Percentiles rank a stretch among this genome's conserved stretches.
These are phyloP conservation scores for Mycena vulgaris DNA, from an alignment of 768 basidiomycete species.

Conservation along the genomic window DNA sequence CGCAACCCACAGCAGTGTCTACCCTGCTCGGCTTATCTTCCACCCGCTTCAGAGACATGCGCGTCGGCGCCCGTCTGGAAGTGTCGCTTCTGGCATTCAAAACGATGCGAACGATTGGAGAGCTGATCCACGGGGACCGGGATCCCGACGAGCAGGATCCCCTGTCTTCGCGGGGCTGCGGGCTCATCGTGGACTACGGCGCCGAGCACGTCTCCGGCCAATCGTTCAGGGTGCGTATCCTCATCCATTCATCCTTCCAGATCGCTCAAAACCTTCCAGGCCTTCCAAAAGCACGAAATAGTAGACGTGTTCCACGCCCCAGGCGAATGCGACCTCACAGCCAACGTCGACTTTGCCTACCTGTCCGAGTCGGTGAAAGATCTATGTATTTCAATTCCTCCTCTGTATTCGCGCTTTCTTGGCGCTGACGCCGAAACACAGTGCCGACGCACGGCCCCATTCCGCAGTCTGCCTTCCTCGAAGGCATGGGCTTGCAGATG, in stretches of 20 bases:
- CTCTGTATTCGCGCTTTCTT: not conserved
- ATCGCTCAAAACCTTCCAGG: conserved; percentile 62
- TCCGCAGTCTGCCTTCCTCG: conserved; percentile 83
- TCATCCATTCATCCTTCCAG: not conserved
- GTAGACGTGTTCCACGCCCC: conserved; percentile 89
- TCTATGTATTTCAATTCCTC: conserved; percentile 63
- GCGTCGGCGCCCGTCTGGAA: conserved; percentile 83
- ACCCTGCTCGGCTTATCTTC: conserved; percentile 76
- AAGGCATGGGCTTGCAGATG: conserved; percentile 79
- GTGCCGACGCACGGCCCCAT: conserved; percentile 76
- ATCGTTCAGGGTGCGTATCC: conserved; percentile 82
- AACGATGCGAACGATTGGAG: conserved; percentile 77
- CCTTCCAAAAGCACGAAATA: conserved; percentile 89
- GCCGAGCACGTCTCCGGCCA: conserved; percentile 75
- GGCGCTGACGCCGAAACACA: conserved; percentile 53
- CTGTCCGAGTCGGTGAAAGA: conserved; percentile 82
- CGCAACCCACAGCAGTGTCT: conserved; percentile 64
- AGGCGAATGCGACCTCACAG: conserved; percentile 92
- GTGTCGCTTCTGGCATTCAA: conserved; percentile 82
- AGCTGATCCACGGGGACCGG: conserved; percentile 59
- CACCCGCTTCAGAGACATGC: conserved; percentile 76
- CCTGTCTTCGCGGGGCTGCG: conserved; percentile 65
- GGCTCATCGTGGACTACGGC: conserved; percentile 93
- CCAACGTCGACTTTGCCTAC: conserved; percentile 97
- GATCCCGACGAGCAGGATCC: conserved; percentile 27